These are phyloP conservation scores for Neopestalotiopsis rosae DNA, from an alignment of 2,329 filamentous ascomycete genomes.

Conservation along the genomic window DNA sequence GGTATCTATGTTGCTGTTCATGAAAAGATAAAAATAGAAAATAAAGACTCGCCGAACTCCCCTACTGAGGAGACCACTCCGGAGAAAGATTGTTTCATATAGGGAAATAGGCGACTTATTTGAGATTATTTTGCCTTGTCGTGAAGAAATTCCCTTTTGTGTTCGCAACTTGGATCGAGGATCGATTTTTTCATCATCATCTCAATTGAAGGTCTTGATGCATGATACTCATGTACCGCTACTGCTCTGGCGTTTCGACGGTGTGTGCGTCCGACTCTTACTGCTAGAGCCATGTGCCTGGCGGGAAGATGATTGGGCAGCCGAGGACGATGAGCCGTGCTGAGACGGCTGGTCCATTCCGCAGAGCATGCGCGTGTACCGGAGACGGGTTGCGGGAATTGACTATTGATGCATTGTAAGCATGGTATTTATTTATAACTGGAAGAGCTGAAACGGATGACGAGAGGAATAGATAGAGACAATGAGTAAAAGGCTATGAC, in stretches of 20 bases:
- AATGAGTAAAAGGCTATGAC: too few relatives aligned
- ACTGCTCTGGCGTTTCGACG: constrained; percentile 7
- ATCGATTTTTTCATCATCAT: too few relatives aligned
- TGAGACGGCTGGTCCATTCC: constrained; percentile 41
- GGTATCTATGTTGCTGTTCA: not conserved
- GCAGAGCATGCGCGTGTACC: constrained; percentile 62
- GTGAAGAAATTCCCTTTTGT: too few relatives aligned
- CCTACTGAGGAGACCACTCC: not conserved
- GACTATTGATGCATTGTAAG: constrained; percentile 45
- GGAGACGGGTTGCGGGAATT: constrained; percentile 59
- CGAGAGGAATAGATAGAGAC: too few relatives aligned
- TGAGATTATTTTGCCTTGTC: too few relatives aligned
- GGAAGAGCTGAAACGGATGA: too few relatives aligned
- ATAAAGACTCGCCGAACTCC: not conserved
- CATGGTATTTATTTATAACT: not conserved
- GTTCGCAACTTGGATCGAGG: too few relatives aligned
- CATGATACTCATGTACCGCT: not conserved
- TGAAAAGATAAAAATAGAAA: not conserved
- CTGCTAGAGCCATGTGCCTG: not conserved
- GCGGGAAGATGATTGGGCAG: not conserved
- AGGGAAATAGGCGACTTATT: not conserved
- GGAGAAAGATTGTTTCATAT: not conserved
- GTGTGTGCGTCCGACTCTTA: constrained; percentile 5
- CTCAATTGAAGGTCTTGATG: too few relatives aligned
- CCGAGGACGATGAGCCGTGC: not conserved